phyloP scores from a whole-genome alignment of 2,329 filamentous ascomycete genomes.

The Venturia pyrina region DNA sequence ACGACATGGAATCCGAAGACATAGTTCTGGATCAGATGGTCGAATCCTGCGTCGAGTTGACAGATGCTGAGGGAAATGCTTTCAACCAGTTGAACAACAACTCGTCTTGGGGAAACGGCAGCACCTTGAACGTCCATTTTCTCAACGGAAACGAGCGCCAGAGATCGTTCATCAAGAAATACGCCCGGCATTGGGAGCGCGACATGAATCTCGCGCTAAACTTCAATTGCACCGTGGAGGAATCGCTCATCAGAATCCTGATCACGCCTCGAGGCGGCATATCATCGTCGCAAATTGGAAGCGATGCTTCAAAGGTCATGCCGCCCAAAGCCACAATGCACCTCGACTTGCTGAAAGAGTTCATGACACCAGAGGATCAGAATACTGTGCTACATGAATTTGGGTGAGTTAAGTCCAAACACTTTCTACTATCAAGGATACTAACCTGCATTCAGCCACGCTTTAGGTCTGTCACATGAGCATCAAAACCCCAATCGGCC shows the following conservation, averaged over 20 bases:
- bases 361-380: neutral
- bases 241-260: neutral
- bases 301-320: neutral
- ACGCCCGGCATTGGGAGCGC: neutral
- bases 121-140: neutral
- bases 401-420: neutral
- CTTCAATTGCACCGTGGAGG: neutral
- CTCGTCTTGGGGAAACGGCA: neutral
- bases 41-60: neutral
- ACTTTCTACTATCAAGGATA: too few relatives aligned
- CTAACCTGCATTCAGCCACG: too few relatives aligned
- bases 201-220: neutral
- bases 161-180: neutral
- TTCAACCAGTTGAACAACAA: neutral
- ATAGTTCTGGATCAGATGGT: neutral
- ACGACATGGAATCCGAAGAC: neutral
- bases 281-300: too few relatives aligned
- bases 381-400: neutral
- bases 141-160: neutral
- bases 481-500: neutral
- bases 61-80: neutral
- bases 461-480: neutral
- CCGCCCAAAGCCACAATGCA: neutral
- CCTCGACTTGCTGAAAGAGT: neutral
- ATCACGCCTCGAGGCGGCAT: too few relatives aligned